A percentile compares a stretch with the other conserved stretches of the same genome.
These are phyloP conservation scores for Yarrowia deformans DNA, from an alignment of 805 yeast genomes.

Conservation along the genomic window DNA sequence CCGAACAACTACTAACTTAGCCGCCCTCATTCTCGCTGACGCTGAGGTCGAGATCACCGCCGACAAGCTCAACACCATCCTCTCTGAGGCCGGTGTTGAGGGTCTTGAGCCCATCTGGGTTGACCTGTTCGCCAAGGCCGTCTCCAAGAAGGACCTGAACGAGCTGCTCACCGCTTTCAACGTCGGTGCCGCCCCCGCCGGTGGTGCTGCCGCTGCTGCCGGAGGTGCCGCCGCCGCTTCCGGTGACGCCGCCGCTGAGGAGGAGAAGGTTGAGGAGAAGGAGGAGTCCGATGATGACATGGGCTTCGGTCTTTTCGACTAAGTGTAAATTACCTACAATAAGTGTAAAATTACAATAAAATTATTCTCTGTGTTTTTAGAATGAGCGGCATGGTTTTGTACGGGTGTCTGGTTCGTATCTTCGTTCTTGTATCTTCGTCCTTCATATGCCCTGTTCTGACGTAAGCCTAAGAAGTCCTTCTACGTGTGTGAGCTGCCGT, in stretches of 20 bases:
- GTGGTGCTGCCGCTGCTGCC: slow-evolving; percentile 66
- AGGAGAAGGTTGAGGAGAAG: slow-evolving; percentile 62
- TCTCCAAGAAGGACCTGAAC: slow-evolving; percentile 83
- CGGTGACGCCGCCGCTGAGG: slow-evolving; percentile 67
- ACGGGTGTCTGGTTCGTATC: background rate
- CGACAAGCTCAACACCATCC: slow-evolving; percentile 79
- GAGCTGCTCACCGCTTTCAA: slow-evolving; percentile 72
- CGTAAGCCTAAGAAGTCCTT: no score
- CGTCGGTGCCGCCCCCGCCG: slow-evolving; percentile 76
- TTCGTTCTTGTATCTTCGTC: background rate
- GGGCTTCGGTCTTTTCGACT: slow-evolving; percentile 96
- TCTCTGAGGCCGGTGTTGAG: slow-evolving; percentile 82
- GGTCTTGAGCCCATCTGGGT: slow-evolving; percentile 82
- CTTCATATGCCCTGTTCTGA: background rate
- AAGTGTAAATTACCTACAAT: slow-evolving; percentile 47
- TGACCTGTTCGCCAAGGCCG: slow-evolving; percentile 86
- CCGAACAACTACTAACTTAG: slow-evolving; percentile 49
- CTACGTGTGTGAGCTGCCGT: no score
- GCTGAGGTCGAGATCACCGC: slow-evolving; percentile 93
- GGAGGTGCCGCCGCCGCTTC: slow-evolving; percentile 70
- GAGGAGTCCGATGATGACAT: slow-evolving; percentile 79
- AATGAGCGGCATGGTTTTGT: background rate
- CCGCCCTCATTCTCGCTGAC: slow-evolving; percentile 98
- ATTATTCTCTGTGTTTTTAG: slow-evolving; percentile 37
- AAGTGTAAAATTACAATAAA: slow-evolving; percentile 39